Evolutionary conservation across 208 protist species (phyloP).

Genomic region (Phytomonas sp.): DNA sequence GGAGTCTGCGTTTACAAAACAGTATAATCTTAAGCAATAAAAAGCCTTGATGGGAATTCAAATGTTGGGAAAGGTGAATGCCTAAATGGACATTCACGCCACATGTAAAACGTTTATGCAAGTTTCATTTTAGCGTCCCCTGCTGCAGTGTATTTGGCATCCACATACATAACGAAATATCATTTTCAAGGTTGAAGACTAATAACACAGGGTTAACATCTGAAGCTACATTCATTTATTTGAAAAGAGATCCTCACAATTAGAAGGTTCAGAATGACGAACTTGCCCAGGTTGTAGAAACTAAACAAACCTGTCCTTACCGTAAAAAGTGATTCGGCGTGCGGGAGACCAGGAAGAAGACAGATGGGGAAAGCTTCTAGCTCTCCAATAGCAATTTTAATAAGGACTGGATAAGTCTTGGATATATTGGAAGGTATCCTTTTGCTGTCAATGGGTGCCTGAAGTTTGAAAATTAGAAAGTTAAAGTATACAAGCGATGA

Average conservation of each 20-base stretch:
- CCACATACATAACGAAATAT: constrained; percentile 93
- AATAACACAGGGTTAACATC: not conserved
- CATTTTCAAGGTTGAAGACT: not conserved
- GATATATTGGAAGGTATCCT: not conserved
- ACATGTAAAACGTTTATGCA: not conserved
- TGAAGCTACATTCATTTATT: not conserved
- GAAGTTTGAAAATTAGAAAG: not conserved
- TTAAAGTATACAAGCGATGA: not conserved
- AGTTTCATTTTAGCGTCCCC: constrained; percentile 88
- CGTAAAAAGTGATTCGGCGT: not conserved
- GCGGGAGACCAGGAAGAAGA: not conserved
- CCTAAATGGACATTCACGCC: not conserved
- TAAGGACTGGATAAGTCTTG: not conserved
- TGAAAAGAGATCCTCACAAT: not conserved
- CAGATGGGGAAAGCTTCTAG: not conserved
- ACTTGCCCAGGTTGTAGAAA: not conserved
- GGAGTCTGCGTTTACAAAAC: not conserved
- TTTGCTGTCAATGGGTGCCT: not conserved
- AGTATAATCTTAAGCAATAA: not conserved
- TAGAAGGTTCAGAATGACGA: not conserved
- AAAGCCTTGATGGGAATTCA: not conserved
- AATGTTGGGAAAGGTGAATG: not conserved
- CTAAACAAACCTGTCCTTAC: not conserved
- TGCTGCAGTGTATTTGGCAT: constrained; percentile 97
- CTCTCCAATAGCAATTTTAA: not conserved